These are phyloP conservation scores for Hypoxylon sp. DNA, from an alignment of 2,329 filamentous ascomycete genomes.

Conservation along the genomic window DNA sequence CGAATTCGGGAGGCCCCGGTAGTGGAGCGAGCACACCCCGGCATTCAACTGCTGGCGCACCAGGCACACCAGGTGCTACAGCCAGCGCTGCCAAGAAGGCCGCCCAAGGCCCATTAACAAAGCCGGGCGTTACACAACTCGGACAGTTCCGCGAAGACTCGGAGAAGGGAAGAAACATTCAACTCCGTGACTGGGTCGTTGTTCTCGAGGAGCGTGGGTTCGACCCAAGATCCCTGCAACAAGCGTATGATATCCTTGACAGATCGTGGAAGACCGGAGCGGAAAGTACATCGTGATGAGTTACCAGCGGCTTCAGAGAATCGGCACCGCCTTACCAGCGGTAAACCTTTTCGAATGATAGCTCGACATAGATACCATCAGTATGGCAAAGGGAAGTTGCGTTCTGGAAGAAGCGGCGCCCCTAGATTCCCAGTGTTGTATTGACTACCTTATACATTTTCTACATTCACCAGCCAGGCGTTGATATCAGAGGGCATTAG, in stretches of 20 bases:
- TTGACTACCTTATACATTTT: conserved; percentile 45
- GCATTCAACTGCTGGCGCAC: conserved; percentile 52
- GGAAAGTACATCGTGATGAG: conserved; percentile 33
- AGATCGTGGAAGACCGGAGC: conserved; percentile 55
- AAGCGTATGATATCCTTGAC: conserved; percentile 69
- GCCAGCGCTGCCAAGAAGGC: conserved; percentile 55
- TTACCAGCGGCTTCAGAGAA: not conserved
- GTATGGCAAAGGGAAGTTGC: conserved; percentile 1
- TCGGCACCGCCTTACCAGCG: not conserved
- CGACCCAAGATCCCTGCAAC: conserved; percentile 74
- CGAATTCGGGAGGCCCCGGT: conserved; percentile 68
- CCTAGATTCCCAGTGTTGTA: conserved; percentile 44
- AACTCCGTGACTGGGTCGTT: conserved; percentile 85
- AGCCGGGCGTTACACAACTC: conserved; percentile 72
- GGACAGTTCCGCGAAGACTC: conserved; percentile 85
- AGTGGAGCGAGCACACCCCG: conserved; percentile 69
- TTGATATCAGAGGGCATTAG: conserved; percentile 50
- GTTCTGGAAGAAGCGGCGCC: conserved; percentile 11
- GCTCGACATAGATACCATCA: not conserved
- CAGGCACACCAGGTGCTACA: conserved; percentile 54
- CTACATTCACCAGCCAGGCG: conserved; percentile 50
- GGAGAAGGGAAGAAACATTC: conserved; percentile 82
- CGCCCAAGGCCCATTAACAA: conserved; percentile 62
- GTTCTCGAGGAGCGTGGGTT: conserved; percentile 84
- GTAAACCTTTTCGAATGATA: not conserved